A percentile compares a stretch with the other conserved stretches of the same genome.
Evolutionary conservation across 129 eudicot species (phyloP).

Genomic region (Escallonia rubra): DNA sequence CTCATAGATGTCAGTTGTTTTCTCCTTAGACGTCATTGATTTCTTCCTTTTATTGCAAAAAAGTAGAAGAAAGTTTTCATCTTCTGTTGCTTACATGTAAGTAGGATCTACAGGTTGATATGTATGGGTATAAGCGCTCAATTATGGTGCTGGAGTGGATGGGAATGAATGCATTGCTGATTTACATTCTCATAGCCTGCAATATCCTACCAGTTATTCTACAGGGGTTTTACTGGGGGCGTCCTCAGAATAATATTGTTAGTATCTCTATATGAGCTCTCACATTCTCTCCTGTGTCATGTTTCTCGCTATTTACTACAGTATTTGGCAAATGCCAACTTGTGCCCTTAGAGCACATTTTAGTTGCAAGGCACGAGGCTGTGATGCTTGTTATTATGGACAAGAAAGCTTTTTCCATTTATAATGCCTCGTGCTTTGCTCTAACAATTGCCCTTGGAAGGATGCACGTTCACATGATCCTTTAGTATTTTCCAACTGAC

Average conservation of each 20-base stretch:
- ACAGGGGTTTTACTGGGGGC: conserved; percentile 29
- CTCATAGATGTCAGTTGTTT: too few species aligned
- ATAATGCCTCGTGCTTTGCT: too few species aligned
- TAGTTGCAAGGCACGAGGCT: neutral
- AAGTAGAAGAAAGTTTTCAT: too few species aligned
- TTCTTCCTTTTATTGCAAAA: too few species aligned
- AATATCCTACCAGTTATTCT: conserved; percentile 23
- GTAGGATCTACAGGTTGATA: conserved; percentile 17
- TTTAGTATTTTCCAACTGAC: too few species aligned
- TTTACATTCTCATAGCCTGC: conserved; percentile 28
- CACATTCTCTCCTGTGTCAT: neutral
- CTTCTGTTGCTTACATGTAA: too few species aligned
- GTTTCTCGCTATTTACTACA: neutral
- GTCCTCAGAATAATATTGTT: conserved; percentile 21
- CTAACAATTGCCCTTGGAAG: too few species aligned
- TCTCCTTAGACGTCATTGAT: too few species aligned
- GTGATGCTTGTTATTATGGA: too few species aligned
- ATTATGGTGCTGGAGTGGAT: conserved; percentile 25
- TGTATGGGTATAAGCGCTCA: conserved; percentile 13
- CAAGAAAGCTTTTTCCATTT: too few species aligned
- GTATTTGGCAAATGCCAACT: too few species aligned
- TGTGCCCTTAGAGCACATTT: neutral
- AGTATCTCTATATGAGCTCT: neutral
- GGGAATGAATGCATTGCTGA: conserved; percentile 21
- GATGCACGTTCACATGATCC: too few species aligned